Conservation (phyloP, 2,329 filamentous ascomycete species). For the Huntiella moniliformis region DNA sequence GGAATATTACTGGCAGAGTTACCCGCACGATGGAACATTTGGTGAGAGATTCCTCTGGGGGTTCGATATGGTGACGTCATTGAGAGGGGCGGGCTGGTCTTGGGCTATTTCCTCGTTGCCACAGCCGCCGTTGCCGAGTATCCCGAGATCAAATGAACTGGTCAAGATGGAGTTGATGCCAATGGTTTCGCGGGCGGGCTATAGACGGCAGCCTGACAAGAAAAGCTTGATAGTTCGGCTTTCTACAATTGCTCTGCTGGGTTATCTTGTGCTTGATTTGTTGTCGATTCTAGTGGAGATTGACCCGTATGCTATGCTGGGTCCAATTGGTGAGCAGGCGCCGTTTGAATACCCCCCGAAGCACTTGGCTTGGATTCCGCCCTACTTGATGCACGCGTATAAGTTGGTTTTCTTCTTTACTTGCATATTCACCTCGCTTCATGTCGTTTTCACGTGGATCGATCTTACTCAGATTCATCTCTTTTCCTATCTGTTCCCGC, state of each 20-base stretch:
- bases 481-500: constrained; percentile 32
- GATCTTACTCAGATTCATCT: constrained; percentile 37
- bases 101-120: constrained; percentile 33
- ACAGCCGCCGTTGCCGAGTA: constrained; percentile 22
- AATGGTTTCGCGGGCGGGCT: constrained; percentile 26
- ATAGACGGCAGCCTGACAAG: constrained; percentile 23
- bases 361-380: constrained; percentile 24
- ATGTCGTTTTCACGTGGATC: constrained; percentile 38
- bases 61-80: constrained; percentile 33
- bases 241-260: constrained; percentile 23
- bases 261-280: constrained; percentile 51
- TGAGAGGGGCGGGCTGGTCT: constrained; percentile 40
- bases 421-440: constrained; percentile 41
- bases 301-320: constrained; percentile 59
- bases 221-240: constrained; percentile 15
- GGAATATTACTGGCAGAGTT: constrained; percentile 42
- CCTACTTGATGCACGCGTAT: constrained; percentile 30
- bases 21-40: constrained; percentile 31
- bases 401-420: constrained; percentile 37
- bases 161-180: constrained; percentile 26
- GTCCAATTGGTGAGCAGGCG: constrained; percentile 18
- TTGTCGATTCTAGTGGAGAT: constrained; percentile 43
- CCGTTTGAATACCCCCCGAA: constrained; percentile 20
- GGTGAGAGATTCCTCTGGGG: constrained; percentile 34
- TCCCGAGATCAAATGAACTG: constrained; percentile 21